Percentiles rank a stretch among this genome's conserved stretches.
Conservation (phyloP, 2,329 filamentous ascomycete genomes). For the Zymoseptoria passerinii region DNA sequence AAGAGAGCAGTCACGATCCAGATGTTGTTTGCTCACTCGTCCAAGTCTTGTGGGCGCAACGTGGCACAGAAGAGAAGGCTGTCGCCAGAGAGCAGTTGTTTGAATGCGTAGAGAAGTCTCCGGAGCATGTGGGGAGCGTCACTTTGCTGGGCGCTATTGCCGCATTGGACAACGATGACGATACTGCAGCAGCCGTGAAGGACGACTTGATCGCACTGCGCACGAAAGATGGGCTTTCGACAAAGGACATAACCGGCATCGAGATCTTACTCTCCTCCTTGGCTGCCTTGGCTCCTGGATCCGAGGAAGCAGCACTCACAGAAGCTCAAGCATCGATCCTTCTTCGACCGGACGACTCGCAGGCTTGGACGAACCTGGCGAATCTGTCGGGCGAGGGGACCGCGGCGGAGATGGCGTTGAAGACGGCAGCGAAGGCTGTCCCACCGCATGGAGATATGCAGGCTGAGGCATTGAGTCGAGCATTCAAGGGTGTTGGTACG, state of each 20-base stretch:
- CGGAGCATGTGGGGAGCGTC: conserved; percentile 70
- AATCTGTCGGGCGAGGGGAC: conserved; percentile 47
- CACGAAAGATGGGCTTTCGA: conserved; percentile 52
- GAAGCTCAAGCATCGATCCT: conserved; percentile 72
- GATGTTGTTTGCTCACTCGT: conserved; percentile 82
- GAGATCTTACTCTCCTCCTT: conserved; percentile 69
- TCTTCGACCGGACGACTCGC: conserved; percentile 68
- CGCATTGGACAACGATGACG: conserved; percentile 67
- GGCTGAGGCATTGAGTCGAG: conserved; percentile 60
- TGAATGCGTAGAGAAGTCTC: conserved; percentile 63
- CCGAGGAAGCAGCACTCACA: conserved; percentile 43
- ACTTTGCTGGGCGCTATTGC: conserved; percentile 78
- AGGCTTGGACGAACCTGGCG: conserved; percentile 72
- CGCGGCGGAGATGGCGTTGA: conserved; percentile 68
- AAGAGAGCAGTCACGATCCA: conserved; percentile 66
- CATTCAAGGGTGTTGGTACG: conserved; percentile 65
- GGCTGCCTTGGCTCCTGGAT: conserved; percentile 48
- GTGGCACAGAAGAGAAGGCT: conserved; percentile 62
- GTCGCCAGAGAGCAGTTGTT: conserved; percentile 75
- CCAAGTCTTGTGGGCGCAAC: conserved; percentile 89
- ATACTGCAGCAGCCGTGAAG: conserved; percentile 70
- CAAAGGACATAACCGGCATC: conserved; percentile 59
- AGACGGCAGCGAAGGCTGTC: conserved; percentile 65
- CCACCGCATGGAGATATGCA: conserved; percentile 63
- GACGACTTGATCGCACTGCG: conserved; percentile 68